These are phyloP conservation scores for Umbilicaria muhlenbergii DNA, from an alignment of 495 filamentous ascomycete genomes.

Conservation along the genomic window DNA sequence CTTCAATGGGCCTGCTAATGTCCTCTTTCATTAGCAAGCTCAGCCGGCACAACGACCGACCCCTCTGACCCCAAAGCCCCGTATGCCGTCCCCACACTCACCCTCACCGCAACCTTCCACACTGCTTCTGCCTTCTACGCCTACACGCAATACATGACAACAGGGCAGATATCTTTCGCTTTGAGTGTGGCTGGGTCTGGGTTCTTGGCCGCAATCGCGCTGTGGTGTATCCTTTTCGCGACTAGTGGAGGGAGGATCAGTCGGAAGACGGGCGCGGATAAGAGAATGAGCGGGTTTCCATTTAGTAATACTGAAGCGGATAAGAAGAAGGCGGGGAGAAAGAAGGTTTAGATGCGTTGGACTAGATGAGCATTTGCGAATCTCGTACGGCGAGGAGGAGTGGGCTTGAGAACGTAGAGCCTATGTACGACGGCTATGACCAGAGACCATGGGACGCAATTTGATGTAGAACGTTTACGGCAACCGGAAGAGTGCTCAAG, in stretches of 20 bases:
- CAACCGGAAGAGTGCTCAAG: no score
- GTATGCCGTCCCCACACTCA: slow-evolving; percentile 51
- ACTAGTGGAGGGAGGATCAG: slow-evolving; percentile 46
- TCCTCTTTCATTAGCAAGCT: slow-evolving; percentile 8
- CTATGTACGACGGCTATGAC: no score
- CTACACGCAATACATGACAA: slow-evolving; percentile 45
- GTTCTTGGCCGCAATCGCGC: slow-evolving; percentile 40
- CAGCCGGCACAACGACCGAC: slow-evolving; percentile 22
- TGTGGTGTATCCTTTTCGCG: slow-evolving; percentile 66
- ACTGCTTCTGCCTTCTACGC: slow-evolving; percentile 44
- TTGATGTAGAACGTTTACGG: no score
- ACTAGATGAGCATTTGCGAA: no score
- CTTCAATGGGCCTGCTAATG: neutral
- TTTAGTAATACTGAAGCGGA: slow-evolving; percentile 39
- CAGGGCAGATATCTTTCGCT: slow-evolving; percentile 35
- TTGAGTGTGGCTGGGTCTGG: slow-evolving; percentile 36
- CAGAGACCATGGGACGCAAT: no score
- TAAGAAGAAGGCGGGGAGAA: slow-evolving; percentile 37
- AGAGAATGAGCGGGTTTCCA: slow-evolving; percentile 67
- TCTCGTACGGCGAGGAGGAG: no score
- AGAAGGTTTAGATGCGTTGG: slow-evolving; percentile 11
- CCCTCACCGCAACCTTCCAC: slow-evolving; percentile 54
- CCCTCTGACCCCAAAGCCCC: slow-evolving; percentile 42
- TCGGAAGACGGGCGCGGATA: slow-evolving; percentile 60
- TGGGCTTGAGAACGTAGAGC: no score